Evolutionary conservation across 2,329 filamentous ascomycete species (phyloP).

Genomic region (Aspergillus pseudoviridinutans): DNA sequence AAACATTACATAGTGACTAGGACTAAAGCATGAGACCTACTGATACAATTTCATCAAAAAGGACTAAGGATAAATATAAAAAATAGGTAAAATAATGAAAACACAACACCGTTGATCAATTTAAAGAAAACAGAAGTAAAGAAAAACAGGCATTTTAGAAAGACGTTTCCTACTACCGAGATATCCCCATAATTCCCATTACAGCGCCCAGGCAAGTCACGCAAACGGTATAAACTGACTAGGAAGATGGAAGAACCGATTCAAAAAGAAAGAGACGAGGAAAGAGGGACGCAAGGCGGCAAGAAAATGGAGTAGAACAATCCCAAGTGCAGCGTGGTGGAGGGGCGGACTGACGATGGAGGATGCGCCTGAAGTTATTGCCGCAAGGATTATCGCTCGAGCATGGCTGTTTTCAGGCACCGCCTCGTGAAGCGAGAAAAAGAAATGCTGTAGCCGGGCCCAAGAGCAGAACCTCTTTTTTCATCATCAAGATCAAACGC

Average conservation of each 20-base stretch:
- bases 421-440: background rate
- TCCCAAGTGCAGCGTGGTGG: constrained; percentile 25
- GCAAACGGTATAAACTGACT: constrained; percentile 19
- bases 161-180: constrained; percentile 31
- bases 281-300: constrained; percentile 2
- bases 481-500: constrained; percentile 23
- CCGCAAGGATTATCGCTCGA: background rate
- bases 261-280: constrained; percentile 11
- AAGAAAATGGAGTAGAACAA: constrained; percentile 17
- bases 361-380: constrained; percentile 2
- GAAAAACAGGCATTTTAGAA: constrained; percentile 33
- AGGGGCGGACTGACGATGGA: constrained; percentile 6
- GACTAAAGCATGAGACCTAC: background rate
- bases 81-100: background rate
- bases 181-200: constrained; percentile 37
- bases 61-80: background rate
- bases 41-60: background rate
- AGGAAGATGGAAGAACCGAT: constrained; percentile 8
- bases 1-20: background rate
- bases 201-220: constrained; percentile 36
- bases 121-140: constrained; percentile 6
- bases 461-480: constrained; percentile 14
- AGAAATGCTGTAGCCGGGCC: constrained; percentile 12
- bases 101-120: background rate
- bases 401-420: background rate